phyloP scores from a whole-genome alignment of 1,284 basidiomycete genomes.

The Pseudozyma pruni region DNA sequence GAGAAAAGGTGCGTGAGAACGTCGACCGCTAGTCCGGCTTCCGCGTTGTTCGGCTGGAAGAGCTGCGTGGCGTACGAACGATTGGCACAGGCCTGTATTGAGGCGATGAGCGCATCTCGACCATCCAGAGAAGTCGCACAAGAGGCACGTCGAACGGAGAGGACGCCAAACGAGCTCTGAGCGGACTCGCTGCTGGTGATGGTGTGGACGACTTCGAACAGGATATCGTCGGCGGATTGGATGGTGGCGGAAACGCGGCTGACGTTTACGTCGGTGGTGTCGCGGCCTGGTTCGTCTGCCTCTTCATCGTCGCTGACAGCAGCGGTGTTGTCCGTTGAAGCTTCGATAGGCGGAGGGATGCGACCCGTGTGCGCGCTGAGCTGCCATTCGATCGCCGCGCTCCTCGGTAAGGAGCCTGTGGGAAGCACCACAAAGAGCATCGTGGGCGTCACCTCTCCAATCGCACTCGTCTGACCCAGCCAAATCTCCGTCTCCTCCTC shows the following conservation, averaged over 20 bases:
- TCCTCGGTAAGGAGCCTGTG: conserved; percentile 37
- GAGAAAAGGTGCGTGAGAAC: conserved; percentile 1
- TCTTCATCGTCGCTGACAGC: conserved; percentile 35
- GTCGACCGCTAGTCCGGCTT: neutral
- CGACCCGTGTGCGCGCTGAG: conserved; percentile 60
- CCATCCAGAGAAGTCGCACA: too few relatives aligned
- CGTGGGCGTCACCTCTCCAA: conserved; percentile 20
- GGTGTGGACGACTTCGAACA: conserved; percentile 14
- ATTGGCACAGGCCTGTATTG: neutral
- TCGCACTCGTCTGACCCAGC: conserved; percentile 16
- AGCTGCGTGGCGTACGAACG: conserved; percentile 19
- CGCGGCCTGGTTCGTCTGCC: conserved; percentile 31
- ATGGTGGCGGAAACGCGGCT: neutral
- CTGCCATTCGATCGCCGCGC: conserved; percentile 63
- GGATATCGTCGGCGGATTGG: too few relatives aligned
- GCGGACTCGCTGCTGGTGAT: conserved; percentile 11
- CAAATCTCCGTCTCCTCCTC: conserved; percentile 9
- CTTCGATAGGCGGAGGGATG: conserved; percentile 6
- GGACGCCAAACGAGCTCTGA: conserved; percentile 26
- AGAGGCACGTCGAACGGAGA: conserved; percentile 11
- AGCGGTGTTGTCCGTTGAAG: neutral
- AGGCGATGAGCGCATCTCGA: neutral
- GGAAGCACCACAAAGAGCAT: conserved; percentile 51
- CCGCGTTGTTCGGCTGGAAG: conserved; percentile 6
- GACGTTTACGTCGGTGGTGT: conserved; percentile 17